Evolutionary conservation across 768 basidiomycete genomes (phyloP), one percentile per base, ranked within the genome.

Genomic region (Hericium alpestre): DNA sequence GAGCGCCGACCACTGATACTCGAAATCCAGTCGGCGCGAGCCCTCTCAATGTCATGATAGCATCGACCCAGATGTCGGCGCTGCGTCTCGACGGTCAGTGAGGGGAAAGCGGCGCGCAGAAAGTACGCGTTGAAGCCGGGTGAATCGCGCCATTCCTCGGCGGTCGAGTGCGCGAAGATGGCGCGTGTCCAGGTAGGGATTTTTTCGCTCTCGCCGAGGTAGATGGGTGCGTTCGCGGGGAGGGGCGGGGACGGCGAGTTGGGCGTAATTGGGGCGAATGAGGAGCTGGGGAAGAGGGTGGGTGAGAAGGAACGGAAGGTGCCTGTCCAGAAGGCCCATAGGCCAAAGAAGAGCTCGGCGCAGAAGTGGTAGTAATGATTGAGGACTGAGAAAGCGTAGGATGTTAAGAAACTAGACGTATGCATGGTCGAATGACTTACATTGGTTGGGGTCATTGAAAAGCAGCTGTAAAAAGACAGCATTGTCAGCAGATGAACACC

Each of bases 351-450:
- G 50, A 90, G 80, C 66, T 93, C 91, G 0, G 86, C 91, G 37
- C 86, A 86, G 58, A 90, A 84, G 70, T 93, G 91, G 69, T 92
- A 93, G 68, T 91, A 93, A 67, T 93, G 91, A 49, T 76, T 73
- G n/a, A 92, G 76, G 76, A 93, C 71, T 74, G 38, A 25, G 5
- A 2, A 38, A n/a, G 16, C 5, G 37, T 9, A 18, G 38, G 38
- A 22, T 0, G 16, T 56, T 9, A 59, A 18, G 38, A 25, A 5
- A 22, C 38, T 7, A 1, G 49, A 4, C 15, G 20, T 20, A 32
- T 16, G 47, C 47, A 15, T 12, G 6, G 38, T 20, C 7, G 3
- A n/a, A 47, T 58, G 27, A 61, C 70, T 27, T 51, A 71, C 72
- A 87, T 65, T 90, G 87, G 1, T 67, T 56, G 0, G 88, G 86